Conservation (phyloP, 805 yeast genomes). For the Yarrowia keelungensis region DNA sequence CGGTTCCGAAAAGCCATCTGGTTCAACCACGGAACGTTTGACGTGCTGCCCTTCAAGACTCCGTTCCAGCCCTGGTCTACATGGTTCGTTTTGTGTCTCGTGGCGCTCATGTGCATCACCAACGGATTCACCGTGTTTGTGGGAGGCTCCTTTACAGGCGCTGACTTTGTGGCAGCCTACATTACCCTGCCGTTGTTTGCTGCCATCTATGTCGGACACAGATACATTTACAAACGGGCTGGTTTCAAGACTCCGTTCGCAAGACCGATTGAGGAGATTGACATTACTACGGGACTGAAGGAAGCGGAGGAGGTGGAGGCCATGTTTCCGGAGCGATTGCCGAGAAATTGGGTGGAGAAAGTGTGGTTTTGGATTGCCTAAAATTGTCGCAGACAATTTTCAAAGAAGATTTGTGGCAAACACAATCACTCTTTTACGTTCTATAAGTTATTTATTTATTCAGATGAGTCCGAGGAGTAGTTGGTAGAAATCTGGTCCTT, state of each 20-base stretch:
- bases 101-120: constrained; percentile 64
- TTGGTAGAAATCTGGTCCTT: too few species aligned
- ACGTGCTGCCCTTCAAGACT: constrained; percentile 66
- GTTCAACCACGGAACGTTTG: constrained; percentile 57
- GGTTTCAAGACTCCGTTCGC: constrained; percentile 52
- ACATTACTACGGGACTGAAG: constrained; percentile 65
- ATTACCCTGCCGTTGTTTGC: constrained; percentile 66
- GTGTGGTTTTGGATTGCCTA: constrained; percentile 61
- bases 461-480: not conserved
- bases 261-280: constrained; percentile 63
- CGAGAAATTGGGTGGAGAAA: constrained; percentile 53
- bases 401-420: too few species aligned
- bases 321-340: constrained; percentile 50
- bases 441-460: constrained; percentile 32
- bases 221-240: constrained; percentile 53
- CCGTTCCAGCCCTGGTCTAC: constrained; percentile 64
- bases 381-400: too few species aligned
- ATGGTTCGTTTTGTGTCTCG: constrained; percentile 59
- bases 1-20: constrained; percentile 70
- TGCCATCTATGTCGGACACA: constrained; percentile 64
- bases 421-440: too few species aligned
- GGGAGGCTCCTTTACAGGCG: constrained; percentile 56
- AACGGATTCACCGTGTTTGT: constrained; percentile 77
- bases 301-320: constrained; percentile 60
- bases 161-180: constrained; percentile 75